Percentiles rank a stretch among this genome's conserved stretches.
These are phyloP conservation scores for Rachicladosporium sp. DNA, from an alignment of 2,329 filamentous ascomycete genomes.

Conservation along the genomic window DNA sequence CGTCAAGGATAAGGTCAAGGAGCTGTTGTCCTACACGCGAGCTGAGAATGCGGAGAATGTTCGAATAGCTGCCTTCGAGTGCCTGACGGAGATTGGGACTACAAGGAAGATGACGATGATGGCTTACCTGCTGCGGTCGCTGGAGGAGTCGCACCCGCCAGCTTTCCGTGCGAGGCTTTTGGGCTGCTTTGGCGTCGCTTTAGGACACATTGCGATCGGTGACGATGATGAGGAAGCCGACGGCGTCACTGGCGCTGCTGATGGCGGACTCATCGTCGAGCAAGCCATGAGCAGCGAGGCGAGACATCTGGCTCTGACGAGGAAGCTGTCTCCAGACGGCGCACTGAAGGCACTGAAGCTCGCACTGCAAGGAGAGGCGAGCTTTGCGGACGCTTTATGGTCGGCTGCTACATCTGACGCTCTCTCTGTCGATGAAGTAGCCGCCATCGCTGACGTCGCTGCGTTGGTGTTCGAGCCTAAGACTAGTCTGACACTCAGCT, in stretches of 20 bases:
- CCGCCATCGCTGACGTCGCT: constrained; percentile 46
- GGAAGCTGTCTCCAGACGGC: constrained; percentile 43
- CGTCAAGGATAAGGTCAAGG: constrained; percentile 39
- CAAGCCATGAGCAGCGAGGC: constrained; percentile 39
- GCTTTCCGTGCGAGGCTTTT: constrained; percentile 44
- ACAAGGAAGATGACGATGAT: constrained; percentile 40
- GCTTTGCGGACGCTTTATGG: constrained; percentile 43
- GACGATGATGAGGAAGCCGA: constrained; percentile 24
- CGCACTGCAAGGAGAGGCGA: constrained; percentile 37
- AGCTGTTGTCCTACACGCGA: constrained; percentile 50
- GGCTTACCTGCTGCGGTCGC: constrained; percentile 44
- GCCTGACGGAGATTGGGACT: constrained; percentile 44
- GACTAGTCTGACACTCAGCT: constrained; percentile 35
- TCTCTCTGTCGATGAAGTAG: constrained; percentile 41
- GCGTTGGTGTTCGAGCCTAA: constrained; percentile 42
- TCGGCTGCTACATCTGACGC: constrained; percentile 40
- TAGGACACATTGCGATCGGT: constrained; percentile 49
- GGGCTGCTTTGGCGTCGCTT: constrained; percentile 39
- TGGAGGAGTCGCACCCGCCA: constrained; percentile 45
- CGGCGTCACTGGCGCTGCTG: constrained; percentile 21
- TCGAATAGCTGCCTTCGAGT: constrained; percentile 46
- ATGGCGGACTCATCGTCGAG: constrained; percentile 44
- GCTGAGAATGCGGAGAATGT: constrained; percentile 48
- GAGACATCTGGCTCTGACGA: constrained; percentile 41
- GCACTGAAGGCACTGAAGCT: constrained; percentile 45